Base-by-base conservation (phyloP, 371 early-diverging fungal genomes). In the Lichtheimia ornata region DNA sequence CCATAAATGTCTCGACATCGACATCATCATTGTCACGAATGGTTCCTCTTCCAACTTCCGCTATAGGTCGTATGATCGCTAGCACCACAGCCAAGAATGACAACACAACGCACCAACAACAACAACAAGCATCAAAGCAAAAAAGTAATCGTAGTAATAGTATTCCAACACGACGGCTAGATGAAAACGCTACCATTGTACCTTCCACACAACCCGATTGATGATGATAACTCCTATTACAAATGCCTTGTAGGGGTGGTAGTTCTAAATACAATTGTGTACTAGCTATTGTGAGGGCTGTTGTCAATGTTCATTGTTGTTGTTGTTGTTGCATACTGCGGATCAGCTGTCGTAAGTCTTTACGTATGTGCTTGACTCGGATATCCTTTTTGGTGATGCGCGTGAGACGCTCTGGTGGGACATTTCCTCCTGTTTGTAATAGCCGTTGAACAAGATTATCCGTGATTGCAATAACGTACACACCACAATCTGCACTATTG, bases 401-500 rank as follows among this genome's bases (percentile, higher is more conserved):
- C 61, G 62, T 67, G 9, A 65, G 52, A 4, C 63, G 43, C 30
- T 61, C 70, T 47, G 63, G 51, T 17, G 51, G 18, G 44, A 54
- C n/a, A 2, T 49, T 18, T 14, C 56, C 66, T 43, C 54, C 53
- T 25, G 41, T 20, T 5, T 50, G 50, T 1, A 76, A 47, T 20
- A 76, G 41, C 45, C 65, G 64, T 5, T 70, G 64, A 14, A 73
- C 58, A 13, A 70, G 63, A n/a, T 62, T 60, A 41, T 75, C 76
- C 6, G 73, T 74, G 4, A 76, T 74, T 7, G 76, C 55, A 43
- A 76, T 71, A 0, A 78, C 79, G 58, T 64, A 74, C 0, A 78
- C 73, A 44, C 83, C 83, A 58, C 83, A 83, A 61, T 83, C 83
- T 3, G 74, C 77, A 14, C 78, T 72, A 58, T 83, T 83, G 5